Base-by-base conservation (phyloP, 441 rosid species). In the Lepidium campestre region DNA sequence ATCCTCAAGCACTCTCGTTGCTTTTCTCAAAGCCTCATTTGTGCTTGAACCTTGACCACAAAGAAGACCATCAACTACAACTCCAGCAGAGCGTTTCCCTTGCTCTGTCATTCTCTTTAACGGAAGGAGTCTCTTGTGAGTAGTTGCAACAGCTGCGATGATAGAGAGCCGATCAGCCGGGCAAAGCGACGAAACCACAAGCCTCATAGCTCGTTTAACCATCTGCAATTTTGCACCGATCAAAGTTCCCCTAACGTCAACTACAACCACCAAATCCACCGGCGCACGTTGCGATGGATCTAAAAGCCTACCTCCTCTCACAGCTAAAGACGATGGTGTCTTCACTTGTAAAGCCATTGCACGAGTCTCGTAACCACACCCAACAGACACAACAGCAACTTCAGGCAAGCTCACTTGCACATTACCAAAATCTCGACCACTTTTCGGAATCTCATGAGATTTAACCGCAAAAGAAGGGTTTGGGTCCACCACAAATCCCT, bases 191-290 rank as follows among this genome's bases (percentile, higher is more conserved):
- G 85, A 74, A 36, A 86, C 72, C 31, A 86, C 83, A 54, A 86
- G 74, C 49, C 85, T 74, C 83, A 81, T 74, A 35, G 91, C 91
- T 65, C 86, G 86, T 74, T 84, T 86, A 42, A 84, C 67, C 91
- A 86, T 86, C 42, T 79, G 87, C 11, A 86, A 71, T 58, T 84
- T 86, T 6, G 79, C 78, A 4, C 79, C 82, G 20, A 78, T 77
- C 87, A 75, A 67, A 70, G 73, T 81, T 25, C 81, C 87, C 37
- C 82, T 74, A 10, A 75, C 80, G 29, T 82, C 87, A 14, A 86
- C 75, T 40, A 84, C 91, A 41, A 84, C 78, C 25, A 86, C 87
- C 42, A 86, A 68, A 70, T 86, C 91, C 35, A 86, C 76, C 1
- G 87, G 89, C 5, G 89, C 87, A 6, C 91, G 82, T 45, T 70